Evolutionary conservation across 1,284 basidiomycete species (phyloP), one percentile per base, ranked within the genome.

Genomic region (Thecaphora thlaspeos): DNA sequence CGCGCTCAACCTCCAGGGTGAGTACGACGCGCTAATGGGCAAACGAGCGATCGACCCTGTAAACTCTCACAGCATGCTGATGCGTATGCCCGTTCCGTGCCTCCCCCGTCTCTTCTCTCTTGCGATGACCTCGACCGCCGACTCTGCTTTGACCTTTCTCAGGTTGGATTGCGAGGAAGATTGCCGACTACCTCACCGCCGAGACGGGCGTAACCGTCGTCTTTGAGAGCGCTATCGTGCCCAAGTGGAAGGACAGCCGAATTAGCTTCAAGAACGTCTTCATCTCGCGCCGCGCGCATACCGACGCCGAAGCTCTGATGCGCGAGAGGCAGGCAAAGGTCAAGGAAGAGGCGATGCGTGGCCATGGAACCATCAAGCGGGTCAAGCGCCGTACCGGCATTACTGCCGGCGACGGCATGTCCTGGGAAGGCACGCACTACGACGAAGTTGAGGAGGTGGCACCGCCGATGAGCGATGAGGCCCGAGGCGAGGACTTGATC

Each of bases 181-280:
- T 98, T 43, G 94, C 92, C 57, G 87, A 93, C 78, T 94, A 97
- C 75, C 82, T 99, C 48, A 97, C 95, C 1, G 83, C 87, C 0
- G 88, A 93, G 76, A 95, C 92, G 0, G 95, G 95, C 0, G 87
- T 95, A 41, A 92, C 87, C 4, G 88, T 99, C 66, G 89, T 95
- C 46, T 98, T 97, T 77, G 94, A 97, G 79, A 92, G 90, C 8
- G 95, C 95, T 24, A 93, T 98, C 68, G 92, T 98, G 4, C 94
- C 94, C 3, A 92, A 92, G 77, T 97, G 94, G 91, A 90, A 90
- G 57, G 90, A 94, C 70, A 93, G 90, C 15, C 87, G 88, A 19
- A 89, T 98, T 58, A 91, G 91, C 1, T 95, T 98, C 83, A 90
- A 91, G 74, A 96, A 97, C 68, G 93, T 98, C 41, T 97, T 91